A percentile compares a stretch with the other conserved stretches of the same genome.
These are phyloP conservation scores for Cladorrhinum samala DNA, from an alignment of 495 filamentous ascomycete species.

Conservation along the genomic window DNA sequence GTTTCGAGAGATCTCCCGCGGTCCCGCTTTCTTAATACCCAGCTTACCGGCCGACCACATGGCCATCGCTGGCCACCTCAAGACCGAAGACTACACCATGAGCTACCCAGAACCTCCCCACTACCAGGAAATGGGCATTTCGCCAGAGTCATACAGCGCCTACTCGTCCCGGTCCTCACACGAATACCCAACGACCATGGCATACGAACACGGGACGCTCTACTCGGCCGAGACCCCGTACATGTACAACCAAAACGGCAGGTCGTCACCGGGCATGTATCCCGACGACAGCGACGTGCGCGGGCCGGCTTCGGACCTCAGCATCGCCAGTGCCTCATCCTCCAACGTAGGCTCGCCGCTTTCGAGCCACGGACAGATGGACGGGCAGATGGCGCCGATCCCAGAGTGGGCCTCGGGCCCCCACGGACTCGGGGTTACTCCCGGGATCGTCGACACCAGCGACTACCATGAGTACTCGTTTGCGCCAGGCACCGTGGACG, in stretches of 20 bases:
- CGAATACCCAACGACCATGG: constrained; percentile 34
- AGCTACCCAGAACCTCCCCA: constrained; percentile 40
- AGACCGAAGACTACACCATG: constrained; percentile 35
- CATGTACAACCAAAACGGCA: constrained; percentile 28
- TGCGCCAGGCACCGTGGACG: constrained; percentile 33
- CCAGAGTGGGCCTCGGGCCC: constrained; percentile 55
- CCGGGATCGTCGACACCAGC: constrained; percentile 60
- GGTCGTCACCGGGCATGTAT: constrained; percentile 37
- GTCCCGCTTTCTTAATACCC: neutral
- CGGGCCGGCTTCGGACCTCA: constrained; percentile 53
- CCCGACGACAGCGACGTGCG: constrained; percentile 42
- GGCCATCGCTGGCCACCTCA: constrained; percentile 18
- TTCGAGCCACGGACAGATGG: constrained; percentile 54
- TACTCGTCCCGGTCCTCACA: constrained; percentile 33
- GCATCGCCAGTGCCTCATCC: constrained; percentile 72
- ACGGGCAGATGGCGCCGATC: constrained; percentile 51
- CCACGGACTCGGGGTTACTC: constrained; percentile 56
- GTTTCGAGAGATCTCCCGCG: constrained; percentile 8
- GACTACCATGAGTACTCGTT: constrained; percentile 53
- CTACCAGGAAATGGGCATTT: constrained; percentile 34
- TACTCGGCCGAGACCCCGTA: constrained; percentile 31
- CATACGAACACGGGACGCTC: constrained; percentile 29
- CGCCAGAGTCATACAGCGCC: constrained; percentile 32
- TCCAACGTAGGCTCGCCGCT: constrained; percentile 79
- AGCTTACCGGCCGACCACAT: constrained; percentile 3